Conservation (phyloP, 768 basidiomycete genomes). For the Lentinula sp. region DNA sequence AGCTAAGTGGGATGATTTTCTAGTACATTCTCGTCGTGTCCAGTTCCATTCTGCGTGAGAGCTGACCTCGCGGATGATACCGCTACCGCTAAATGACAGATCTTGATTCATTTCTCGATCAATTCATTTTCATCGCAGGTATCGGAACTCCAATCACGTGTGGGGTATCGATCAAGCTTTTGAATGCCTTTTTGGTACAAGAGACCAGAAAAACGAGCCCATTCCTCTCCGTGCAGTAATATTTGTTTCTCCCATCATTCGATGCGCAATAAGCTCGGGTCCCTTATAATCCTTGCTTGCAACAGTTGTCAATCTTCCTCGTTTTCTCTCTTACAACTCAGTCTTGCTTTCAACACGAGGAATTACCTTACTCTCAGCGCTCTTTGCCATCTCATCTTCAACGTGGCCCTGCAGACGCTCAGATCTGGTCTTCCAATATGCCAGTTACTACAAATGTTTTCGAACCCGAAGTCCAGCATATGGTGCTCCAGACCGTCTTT, state of each 20-base stretch:
- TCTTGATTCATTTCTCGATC: not conserved
- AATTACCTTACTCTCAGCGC: not conserved
- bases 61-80: not conserved
- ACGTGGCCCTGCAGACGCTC: not conserved
- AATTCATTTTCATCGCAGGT: not conserved
- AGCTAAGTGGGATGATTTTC: not conserved
- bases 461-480: constrained; percentile 35
- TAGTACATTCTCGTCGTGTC: not conserved
- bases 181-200: constrained; percentile 1
- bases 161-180: not conserved
- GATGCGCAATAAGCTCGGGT: not conserved
- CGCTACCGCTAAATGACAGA: not conserved
- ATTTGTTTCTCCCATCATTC: not conserved
- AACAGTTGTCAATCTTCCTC: not conserved
- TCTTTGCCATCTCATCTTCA: not conserved
- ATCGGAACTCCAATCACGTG: not conserved
- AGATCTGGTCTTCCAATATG: not conserved
- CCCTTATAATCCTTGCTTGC: not conserved
- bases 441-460: not conserved
- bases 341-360: not conserved
- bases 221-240: not conserved
- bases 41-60: not conserved
- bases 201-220: not conserved
- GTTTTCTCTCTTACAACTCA: not conserved
- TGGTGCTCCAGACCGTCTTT: constrained; percentile 57